Evolutionary conservation across 2,329 filamentous ascomycete species (phyloP).

Genomic region (Colletotrichum sp.): DNA sequence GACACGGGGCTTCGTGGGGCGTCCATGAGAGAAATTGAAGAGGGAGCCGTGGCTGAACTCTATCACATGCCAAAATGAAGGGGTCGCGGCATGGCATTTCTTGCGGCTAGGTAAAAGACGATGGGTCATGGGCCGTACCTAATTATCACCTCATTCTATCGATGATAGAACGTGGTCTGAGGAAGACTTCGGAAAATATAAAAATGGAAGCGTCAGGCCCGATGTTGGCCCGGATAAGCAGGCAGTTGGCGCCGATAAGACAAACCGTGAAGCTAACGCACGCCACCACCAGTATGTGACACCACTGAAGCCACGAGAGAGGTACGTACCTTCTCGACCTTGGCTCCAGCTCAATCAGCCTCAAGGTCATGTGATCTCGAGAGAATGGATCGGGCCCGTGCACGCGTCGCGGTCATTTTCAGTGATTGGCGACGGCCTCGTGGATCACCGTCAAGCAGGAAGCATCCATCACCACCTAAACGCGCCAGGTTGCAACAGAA

Average conservation of each 20-base stretch:
- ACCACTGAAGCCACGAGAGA: neutral
- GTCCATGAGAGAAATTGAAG: conserved; percentile 11
- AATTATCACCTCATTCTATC: conserved; percentile 4
- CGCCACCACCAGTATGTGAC: neutral
- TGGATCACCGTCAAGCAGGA: neutral
- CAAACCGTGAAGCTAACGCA: neutral
- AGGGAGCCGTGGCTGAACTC: conserved; percentile 21
- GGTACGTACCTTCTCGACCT: neutral
- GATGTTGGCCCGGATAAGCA: conserved; percentile 16
- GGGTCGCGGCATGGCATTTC: neutral
- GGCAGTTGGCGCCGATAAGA: neutral
- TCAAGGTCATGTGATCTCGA: conserved; percentile 8
- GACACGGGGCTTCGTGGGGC: conserved; percentile 8
- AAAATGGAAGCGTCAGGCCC: neutral
- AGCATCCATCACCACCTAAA: neutral
- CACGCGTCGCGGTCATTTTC: conserved; percentile 19
- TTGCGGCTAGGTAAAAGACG: neutral
- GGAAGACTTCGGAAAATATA: neutral
- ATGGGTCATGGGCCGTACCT: neutral
- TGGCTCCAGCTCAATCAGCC: neutral
- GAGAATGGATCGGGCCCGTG: neutral
- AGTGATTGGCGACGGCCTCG: conserved; percentile 9
- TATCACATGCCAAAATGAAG: conserved; percentile 19
- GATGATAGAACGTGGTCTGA: neutral
- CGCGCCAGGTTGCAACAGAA: neutral